Percentiles rank a stretch among this genome's conserved stretches.
Evolutionary conservation across 305 asterid species (phyloP).

Genomic region (Fraxinus xanthoxyloides): DNA sequence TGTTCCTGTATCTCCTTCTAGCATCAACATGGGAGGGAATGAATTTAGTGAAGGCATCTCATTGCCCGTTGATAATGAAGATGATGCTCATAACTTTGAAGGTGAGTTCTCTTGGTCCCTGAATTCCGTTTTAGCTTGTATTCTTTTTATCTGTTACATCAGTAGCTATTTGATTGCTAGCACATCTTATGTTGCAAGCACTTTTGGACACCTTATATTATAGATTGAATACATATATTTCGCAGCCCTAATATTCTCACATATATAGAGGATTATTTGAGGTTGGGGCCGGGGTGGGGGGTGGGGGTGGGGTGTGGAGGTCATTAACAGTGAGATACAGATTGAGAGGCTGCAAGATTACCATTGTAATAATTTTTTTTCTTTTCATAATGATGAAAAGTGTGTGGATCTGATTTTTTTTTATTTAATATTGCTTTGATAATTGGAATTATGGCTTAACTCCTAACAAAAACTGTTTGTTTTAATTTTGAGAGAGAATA

Average conservation of each 20-base stretch:
- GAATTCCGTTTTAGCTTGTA: background rate
- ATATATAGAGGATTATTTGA: too few species aligned
- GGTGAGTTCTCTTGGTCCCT: conserved; percentile 35
- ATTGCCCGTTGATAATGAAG: conserved; percentile 26
- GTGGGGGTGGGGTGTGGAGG: too few species aligned
- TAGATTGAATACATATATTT: background rate
- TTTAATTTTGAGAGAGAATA: background rate
- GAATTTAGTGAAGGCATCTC: conserved; percentile 26
- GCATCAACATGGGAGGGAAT: conserved; percentile 31
- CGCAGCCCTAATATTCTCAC: too few species aligned
- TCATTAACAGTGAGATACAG: background rate
- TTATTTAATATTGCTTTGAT: background rate
- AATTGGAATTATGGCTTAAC: background rate
- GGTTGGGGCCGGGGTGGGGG: background rate
- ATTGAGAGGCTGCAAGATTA: background rate
- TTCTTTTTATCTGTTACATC: background rate
- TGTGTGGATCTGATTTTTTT: background rate
- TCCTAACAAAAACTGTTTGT: background rate
- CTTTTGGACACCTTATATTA: background rate
- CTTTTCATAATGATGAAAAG: background rate
- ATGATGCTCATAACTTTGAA: conserved; percentile 30
- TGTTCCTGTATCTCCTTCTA: conserved; percentile 27
- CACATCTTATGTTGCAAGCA: background rate
- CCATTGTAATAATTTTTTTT: background rate
- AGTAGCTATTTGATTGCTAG: background rate